phyloP scores from a whole-genome alignment of 2,329 filamentous ascomycete species.

The Thelonectria rubi region DNA sequence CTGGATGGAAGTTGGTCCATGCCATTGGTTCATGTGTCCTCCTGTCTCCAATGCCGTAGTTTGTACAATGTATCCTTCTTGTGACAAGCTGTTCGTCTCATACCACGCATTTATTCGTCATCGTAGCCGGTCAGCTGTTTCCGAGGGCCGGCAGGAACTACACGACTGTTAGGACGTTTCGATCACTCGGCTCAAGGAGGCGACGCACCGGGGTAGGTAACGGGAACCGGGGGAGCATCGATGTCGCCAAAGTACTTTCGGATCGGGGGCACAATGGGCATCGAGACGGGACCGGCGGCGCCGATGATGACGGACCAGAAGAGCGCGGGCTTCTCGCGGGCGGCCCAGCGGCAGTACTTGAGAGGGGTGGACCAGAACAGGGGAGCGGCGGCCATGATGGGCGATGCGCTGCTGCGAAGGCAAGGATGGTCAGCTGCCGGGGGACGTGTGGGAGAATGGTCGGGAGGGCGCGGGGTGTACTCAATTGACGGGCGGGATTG shows the following conservation, averaged over 20 bases:
- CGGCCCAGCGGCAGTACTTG: slow-evolving; percentile 87
- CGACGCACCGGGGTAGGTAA: slow-evolving; percentile 90
- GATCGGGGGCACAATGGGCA: slow-evolving; percentile 78
- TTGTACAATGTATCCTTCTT: slow-evolving; percentile 38
- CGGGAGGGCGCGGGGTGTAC: slow-evolving; percentile 32
- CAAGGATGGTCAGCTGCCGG: neutral
- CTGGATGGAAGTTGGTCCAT: slow-evolving; percentile 33
- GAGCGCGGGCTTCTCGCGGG: slow-evolving; percentile 87
- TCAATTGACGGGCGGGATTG: slow-evolving; percentile 47
- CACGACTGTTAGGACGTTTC: slow-evolving; percentile 14
- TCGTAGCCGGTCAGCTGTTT: slow-evolving; percentile 70
- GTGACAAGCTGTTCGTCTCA: slow-evolving; percentile 22
- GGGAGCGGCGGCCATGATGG: slow-evolving; percentile 67
- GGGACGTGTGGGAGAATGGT: neutral
- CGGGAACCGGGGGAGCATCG: slow-evolving; percentile 75
- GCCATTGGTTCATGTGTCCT: slow-evolving; percentile 32
- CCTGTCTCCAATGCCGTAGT: slow-evolving; percentile 38
- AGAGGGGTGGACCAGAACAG: slow-evolving; percentile 89
- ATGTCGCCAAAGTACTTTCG: slow-evolving; percentile 78
- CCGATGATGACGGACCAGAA: slow-evolving; percentile 88
- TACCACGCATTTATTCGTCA: slow-evolving; percentile 53
- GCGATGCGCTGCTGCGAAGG: slow-evolving; percentile 8
- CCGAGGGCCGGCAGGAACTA: slow-evolving; percentile 67
- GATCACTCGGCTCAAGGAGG: neutral
- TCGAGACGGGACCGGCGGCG: slow-evolving; percentile 72